Base-by-base conservation (phyloP, 805 yeast species). In the Kazachstania martiniae region DNA sequence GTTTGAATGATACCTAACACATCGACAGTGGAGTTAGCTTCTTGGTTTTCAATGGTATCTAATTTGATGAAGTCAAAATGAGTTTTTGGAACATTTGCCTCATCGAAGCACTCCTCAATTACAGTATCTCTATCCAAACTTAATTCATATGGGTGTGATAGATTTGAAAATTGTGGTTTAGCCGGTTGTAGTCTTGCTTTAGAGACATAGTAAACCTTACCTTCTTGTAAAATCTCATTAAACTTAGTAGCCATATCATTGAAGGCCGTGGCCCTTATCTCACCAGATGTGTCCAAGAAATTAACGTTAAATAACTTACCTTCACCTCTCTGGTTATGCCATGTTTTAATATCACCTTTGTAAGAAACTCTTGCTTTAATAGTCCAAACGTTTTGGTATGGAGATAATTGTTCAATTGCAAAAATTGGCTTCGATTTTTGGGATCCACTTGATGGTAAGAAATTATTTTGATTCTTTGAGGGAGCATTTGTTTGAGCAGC, bases 261-360 rank as follows among this genome's bases (percentile, higher is more conserved):
- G 59, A 91, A 91, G 2, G 91, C 95, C 3, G 97, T 86, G 8
- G 95, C 96, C 49, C 91, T 72, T 46, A 91, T 91, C 62, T 91
- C 97, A 48, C 91, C 95, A 5, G 95, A 81, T 54, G 91, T 94
- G 54, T 91, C 98, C 36, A 89, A 61, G 37, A 91, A 74, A 45
- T 85, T 84, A 19, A 85, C 83, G 46, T 79, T 81, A 64, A 91
- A 86, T 38, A 91, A 68, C 56, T 83, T 82, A 34, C 98, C 98
- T 41, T 78, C 84, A 36, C 95, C 95, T 47, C 77, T 71, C 40
- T 73, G 77, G 47, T 83, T 85, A 32, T 83, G 73, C 89, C 89
- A 91, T 23, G 83, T 82, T 57, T 84, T 77, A 44, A 89, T 68
- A 39, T 85, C 95, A 35, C 89, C 75, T 58, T 89, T 91, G 56